A percentile compares a stretch with the other conserved stretches of the same genome.
Evolutionary conservation across 371 early-diverging fungal genomes (phyloP).

Genomic region (Lichtheimia corymbifera): DNA sequence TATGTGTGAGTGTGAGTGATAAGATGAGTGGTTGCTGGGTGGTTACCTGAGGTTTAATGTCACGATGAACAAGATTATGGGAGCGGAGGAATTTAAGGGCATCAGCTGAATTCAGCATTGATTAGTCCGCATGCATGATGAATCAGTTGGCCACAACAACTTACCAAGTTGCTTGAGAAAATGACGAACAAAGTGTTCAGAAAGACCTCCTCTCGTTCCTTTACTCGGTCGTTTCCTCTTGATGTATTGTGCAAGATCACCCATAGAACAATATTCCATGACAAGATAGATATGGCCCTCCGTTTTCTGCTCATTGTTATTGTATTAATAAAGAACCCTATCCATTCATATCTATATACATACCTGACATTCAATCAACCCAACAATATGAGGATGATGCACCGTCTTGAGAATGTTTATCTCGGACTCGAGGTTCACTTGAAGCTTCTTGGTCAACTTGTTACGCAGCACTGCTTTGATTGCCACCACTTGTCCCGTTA

Average conservation of each 20-base stretch:
- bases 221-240: slow-evolving; percentile 62
- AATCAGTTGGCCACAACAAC: not conserved
- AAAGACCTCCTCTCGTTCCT: slow-evolving; percentile 69
- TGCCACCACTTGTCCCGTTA: slow-evolving; percentile 65
- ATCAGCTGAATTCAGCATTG: slow-evolving; percentile 44
- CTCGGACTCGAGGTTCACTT: slow-evolving; percentile 91
- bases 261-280: slow-evolving; percentile 94
- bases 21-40: no score
- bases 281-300: slow-evolving; percentile 88
- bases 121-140: slow-evolving; percentile 1
- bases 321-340: not conserved
- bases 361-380: slow-evolving; percentile 78
- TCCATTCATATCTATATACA: not conserved
- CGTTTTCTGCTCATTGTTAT: slow-evolving; percentile 62
- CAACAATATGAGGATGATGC: slow-evolving; percentile 85
- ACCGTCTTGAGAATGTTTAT: slow-evolving; percentile 87
- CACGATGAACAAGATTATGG: slow-evolving; percentile 91
- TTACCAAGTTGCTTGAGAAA: slow-evolving; percentile 86
- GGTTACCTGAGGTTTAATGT: slow-evolving; percentile 92
- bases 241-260: slow-evolving; percentile 90
- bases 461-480: slow-evolving; percentile 85
- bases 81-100: slow-evolving; percentile 88
- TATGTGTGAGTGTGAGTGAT: not conserved
- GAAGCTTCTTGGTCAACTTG: slow-evolving; percentile 85
- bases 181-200: slow-evolving; percentile 76